phyloP scores from a whole-genome alignment of 2,329 filamentous ascomycete genomes.

The Lojkania enalia region DNA sequence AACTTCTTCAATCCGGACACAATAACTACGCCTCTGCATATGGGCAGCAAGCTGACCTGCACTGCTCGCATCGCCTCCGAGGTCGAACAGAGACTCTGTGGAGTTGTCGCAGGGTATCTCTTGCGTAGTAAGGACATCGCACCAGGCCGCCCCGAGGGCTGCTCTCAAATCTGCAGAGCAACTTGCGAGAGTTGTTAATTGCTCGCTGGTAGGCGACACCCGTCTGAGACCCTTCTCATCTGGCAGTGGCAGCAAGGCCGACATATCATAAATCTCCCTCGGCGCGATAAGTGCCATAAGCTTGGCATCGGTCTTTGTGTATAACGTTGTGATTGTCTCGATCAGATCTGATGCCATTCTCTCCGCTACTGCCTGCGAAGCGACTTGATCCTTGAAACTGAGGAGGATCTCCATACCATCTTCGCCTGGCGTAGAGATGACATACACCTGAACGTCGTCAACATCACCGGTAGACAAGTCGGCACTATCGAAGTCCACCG shows the following conservation, averaged over 20 bases:
- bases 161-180: slow-evolving; percentile 3
- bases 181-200: slow-evolving; percentile 4
- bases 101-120: slow-evolving; percentile 3
- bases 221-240: slow-evolving; percentile 2
- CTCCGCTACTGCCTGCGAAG: slow-evolving; percentile 3
- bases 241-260: slow-evolving; percentile 2
- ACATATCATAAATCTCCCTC: slow-evolving; percentile 3
- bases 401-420: slow-evolving; percentile 8
- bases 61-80: slow-evolving; percentile 2
- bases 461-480: slow-evolving; percentile 8
- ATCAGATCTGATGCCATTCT: slow-evolving; percentile 5
- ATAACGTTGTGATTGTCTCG: slow-evolving; percentile 4
- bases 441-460: slow-evolving; percentile 7
- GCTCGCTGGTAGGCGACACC: slow-evolving; percentile 2
- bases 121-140: slow-evolving; percentile 3
- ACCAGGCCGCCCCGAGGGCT: slow-evolving; percentile 1
- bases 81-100: slow-evolving; percentile 1
- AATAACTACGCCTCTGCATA: slow-evolving; percentile 3
- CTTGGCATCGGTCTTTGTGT: slow-evolving; percentile 5
- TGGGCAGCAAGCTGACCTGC: slow-evolving; percentile 2
- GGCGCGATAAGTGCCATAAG: slow-evolving; percentile 3
- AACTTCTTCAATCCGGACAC: slow-evolving; percentile 4
- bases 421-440: slow-evolving; percentile 5
- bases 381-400: slow-evolving; percentile 5
- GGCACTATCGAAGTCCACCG: slow-evolving; percentile 7